These are phyloP conservation scores for Eucalyptus curtisii DNA, from an alignment of 345 rosid genomes.

Conservation along the genomic window DNA sequence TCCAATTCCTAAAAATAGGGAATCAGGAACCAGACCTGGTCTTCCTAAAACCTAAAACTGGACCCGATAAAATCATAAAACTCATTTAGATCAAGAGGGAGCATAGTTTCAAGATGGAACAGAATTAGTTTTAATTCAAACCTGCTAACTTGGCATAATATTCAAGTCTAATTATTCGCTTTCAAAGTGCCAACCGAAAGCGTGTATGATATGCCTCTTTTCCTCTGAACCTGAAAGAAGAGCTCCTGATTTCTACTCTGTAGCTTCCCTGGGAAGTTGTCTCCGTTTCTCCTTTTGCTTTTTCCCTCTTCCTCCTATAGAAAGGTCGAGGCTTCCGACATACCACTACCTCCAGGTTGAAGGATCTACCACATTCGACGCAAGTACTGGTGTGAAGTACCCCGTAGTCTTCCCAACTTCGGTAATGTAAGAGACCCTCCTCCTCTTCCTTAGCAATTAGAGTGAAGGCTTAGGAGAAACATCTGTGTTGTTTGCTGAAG, in stretches of 20 bases:
- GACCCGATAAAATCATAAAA: neutral
- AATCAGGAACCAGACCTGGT: too few species aligned
- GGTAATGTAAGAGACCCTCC: neutral
- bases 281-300: neutral
- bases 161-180: neutral
- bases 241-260: neutral
- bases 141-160: neutral
- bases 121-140: neutral
- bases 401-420: neutral
- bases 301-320: neutral
- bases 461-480: neutral
- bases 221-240: neutral
- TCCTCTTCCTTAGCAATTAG: neutral
- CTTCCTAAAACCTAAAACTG: too few species aligned
- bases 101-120: neutral
- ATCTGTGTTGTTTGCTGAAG: neutral
- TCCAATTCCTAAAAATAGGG: neutral
- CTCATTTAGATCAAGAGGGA: neutral
- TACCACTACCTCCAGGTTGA: neutral
- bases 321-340: neutral
- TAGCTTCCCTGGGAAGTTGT: neutral
- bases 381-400: neutral
- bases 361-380: neutral
- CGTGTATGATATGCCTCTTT: neutral
- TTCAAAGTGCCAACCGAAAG: neutral